Base-by-base conservation (phyloP, 2,329 filamentous ascomycete species). In the Calonectria pauciramosa region DNA sequence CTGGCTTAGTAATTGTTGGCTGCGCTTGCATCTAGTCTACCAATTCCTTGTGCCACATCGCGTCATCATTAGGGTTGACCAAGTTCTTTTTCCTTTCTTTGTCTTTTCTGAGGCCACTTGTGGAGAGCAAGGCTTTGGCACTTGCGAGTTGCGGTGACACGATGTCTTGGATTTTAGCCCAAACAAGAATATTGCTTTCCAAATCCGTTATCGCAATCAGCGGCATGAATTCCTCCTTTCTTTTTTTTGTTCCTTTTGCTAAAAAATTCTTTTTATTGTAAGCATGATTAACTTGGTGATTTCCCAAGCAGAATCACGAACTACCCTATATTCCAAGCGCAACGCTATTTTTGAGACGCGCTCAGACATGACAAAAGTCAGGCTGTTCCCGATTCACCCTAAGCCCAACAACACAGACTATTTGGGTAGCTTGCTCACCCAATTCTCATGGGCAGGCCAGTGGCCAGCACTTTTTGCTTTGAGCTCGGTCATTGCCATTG, bases 11-110 rank as follows among this genome's bases (percentile, higher is more conserved):
- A 47, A 68, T 54, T 68, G 16, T 30, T 13, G 68, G n/a, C 13
- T 10, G 26, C 10, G 20, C n/a, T 51, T 30, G 60, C 41, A n/a
- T 56, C 44, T 26, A 38, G 18, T 64, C 44, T 14, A 36, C 54
- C 36, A 49, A 56, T 44, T 23, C 36, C 52, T 56, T 16, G 44
- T 69, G 28, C 56, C 56, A 56, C 47, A 64, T 65, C 56, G 56
- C 59, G 36, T 36, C 64, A 72, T 54, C 18, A 34, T 14, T 26
- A 26, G 38, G 14, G 16, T n/a, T 23, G 11, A 20, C 11, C 41
- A 34, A 10, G 20, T 64, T 52, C 26, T 54, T 44, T 60, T 64
- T 69, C 23, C 36, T 49, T 51, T 18, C 26, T 26, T 68, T 63
- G 28, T 38, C 30, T n/a, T 34, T 69, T 59, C 56, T 23, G n/a